A percentile compares a stretch with the other conserved stretches of the same genome.
Evolutionary conservation across 805 yeast species (phyloP).

Genomic region (Limtongozyma cylindracea): DNA sequence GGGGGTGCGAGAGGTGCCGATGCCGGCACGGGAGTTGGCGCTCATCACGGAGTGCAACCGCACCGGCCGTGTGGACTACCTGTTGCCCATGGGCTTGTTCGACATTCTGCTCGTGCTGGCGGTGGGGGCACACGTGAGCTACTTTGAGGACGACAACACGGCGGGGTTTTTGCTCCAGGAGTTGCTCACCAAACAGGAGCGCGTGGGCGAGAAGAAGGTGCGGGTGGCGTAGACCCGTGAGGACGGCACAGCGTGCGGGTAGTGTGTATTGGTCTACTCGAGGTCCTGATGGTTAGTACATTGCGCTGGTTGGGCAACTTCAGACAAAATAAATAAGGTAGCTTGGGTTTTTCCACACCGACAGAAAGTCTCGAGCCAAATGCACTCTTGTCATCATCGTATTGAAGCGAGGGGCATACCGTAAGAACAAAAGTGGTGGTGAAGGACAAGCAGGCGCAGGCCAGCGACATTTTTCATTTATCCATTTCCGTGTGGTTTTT

Average conservation of each 20-base stretch:
- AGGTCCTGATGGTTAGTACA: neutral
- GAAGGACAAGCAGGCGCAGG: too few relatives aligned
- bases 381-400: conserved; percentile 90
- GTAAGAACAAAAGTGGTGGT: neutral
- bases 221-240: too few relatives aligned
- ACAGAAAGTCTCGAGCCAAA: conserved; percentile 96
- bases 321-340: conserved; percentile 41
- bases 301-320: too few relatives aligned
- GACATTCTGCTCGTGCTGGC: conserved; percentile 66
- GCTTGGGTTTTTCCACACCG: conserved; percentile 98
- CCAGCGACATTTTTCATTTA: too few relatives aligned
- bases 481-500: too few relatives aligned
- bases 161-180: conserved; percentile 57
- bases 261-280: neutral
- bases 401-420: neutral
- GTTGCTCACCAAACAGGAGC: conserved; percentile 8
- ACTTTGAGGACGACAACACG: conserved; percentile 69
- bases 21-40: too few relatives aligned
- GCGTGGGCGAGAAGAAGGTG: conserved; percentile 8
- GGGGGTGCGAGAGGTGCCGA: too few relatives aligned
- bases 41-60: conserved; percentile 25
- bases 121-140: conserved; percentile 68
- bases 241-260: neutral
- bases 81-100: conserved; percentile 51
- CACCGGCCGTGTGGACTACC: conserved; percentile 63